Conservation (phyloP, 1,284 basidiomycete genomes). For the Rhodotorula sp. region DNA sequence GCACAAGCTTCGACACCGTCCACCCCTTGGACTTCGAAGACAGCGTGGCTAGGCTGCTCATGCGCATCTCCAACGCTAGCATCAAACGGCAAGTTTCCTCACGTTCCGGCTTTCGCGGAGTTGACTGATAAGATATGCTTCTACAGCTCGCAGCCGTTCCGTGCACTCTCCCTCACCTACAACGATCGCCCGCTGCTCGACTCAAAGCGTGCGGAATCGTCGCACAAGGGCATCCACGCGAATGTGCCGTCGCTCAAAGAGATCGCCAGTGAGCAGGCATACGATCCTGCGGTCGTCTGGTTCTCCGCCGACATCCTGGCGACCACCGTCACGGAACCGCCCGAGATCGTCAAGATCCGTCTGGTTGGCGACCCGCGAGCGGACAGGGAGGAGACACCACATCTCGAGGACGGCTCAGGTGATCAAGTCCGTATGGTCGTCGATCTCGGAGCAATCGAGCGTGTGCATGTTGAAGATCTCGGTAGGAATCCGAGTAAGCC, state of each 20-base stretch:
- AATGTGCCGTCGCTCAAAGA: background rate
- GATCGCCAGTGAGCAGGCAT: background rate
- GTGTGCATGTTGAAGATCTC: conserved; percentile 10
- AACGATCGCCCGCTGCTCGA: conserved; percentile 2
- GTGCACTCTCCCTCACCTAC: background rate
- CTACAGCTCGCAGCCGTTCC: conserved; percentile 9
- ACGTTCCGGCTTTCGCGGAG: background rate
- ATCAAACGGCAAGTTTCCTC: conserved; percentile 19
- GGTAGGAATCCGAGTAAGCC: background rate
- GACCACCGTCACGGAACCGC: background rate
- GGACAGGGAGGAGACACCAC: background rate
- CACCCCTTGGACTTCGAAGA: background rate
- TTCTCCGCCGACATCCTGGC: conserved; percentile 14
- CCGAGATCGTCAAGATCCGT: background rate
- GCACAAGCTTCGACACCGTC: background rate
- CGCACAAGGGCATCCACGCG: background rate
- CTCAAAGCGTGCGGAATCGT: background rate
- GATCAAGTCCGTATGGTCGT: background rate
- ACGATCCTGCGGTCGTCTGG: conserved; percentile 8
- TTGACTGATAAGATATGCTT: background rate
- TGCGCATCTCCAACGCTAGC: background rate
- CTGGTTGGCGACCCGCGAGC: no score
- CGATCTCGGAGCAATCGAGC: background rate
- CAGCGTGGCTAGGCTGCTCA: background rate
- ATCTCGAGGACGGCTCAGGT: background rate